Conservation (phyloP, 192 early-diverging fungal species). For the Dimargaris xerosporica region DNA sequence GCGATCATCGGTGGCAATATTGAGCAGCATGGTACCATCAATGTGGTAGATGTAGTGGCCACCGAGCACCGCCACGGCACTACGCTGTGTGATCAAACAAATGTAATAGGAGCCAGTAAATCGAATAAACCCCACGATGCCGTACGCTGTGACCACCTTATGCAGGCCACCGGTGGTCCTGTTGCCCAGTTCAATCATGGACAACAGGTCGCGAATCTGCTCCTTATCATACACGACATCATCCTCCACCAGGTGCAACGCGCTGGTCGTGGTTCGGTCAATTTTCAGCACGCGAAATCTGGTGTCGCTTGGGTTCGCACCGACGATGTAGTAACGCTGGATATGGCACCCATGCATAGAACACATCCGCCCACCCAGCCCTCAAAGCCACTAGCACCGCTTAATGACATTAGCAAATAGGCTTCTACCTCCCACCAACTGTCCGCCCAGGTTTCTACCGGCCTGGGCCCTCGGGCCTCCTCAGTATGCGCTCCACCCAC, state of each 20-base stretch:
- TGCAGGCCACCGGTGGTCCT: constrained; percentile 53
- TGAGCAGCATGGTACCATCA: constrained; percentile 68
- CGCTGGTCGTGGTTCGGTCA: constrained; percentile 49
- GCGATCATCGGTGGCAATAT: constrained; percentile 44
- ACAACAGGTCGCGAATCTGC: constrained; percentile 54
- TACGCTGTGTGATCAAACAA: constrained; percentile 63
- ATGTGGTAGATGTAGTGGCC: constrained; percentile 95
- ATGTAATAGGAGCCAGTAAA: constrained; percentile 93
- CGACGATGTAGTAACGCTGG: constrained; percentile 68
- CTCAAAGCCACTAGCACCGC: too few species aligned
- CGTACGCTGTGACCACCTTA: constrained; percentile 48
- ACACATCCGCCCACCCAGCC: too few species aligned
- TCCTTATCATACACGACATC: constrained; percentile 54
- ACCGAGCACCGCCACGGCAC: constrained; percentile 79
- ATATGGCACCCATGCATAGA: too few species aligned
- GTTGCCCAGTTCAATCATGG: constrained; percentile 69
- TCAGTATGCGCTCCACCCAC: too few species aligned
- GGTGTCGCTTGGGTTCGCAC: constrained; percentile 59
- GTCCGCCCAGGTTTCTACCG: too few species aligned
- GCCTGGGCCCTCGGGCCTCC: too few species aligned
- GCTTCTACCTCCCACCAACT: too few species aligned
- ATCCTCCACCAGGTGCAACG: constrained; percentile 62
- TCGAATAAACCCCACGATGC: constrained; percentile 74
- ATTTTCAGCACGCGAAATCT: constrained; percentile 76
- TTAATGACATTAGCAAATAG: too few species aligned